Conservation (phyloP, 306 rosid genomes). For the Citrullus colocynthis region DNA sequence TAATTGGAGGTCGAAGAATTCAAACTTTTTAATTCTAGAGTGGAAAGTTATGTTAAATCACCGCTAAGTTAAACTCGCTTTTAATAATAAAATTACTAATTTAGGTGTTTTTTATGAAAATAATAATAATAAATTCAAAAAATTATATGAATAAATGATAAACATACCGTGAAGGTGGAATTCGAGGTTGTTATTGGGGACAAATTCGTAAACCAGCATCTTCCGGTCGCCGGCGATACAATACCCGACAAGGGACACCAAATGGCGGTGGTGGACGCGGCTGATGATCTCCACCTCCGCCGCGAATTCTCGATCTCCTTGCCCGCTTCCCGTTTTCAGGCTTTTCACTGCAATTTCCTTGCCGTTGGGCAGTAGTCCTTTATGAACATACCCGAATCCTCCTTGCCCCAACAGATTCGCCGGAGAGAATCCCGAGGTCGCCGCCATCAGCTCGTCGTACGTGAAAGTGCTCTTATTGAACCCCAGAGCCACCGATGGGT, state of each 20-base stretch:
- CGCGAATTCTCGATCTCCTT: slow-evolving; percentile 67
- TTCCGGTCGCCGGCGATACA: slow-evolving; percentile 34
- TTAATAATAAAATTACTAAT: too few species aligned
- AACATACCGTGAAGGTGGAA: slow-evolving; percentile 64
- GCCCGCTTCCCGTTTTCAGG: slow-evolving; percentile 46
- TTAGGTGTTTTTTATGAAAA: too few species aligned
- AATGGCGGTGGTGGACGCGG: slow-evolving; percentile 88
- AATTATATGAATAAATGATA: too few species aligned
- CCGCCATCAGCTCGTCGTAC: slow-evolving; percentile 43
- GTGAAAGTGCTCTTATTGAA: slow-evolving; percentile 61
- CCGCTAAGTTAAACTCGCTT: too few species aligned
- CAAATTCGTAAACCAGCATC: slow-evolving; percentile 62
- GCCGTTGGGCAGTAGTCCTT: slow-evolving; percentile 75
- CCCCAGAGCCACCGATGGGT: slow-evolving; percentile 53
- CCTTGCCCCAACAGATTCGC: slow-evolving; percentile 60
- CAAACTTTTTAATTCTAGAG: too few species aligned
- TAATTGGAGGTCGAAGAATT: too few species aligned
- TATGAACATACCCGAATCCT: slow-evolving; percentile 74
- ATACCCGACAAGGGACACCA: slow-evolving; percentile 81
- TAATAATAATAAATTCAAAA: too few species aligned
- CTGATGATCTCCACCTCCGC: slow-evolving; percentile 81
- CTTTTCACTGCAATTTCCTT: slow-evolving; percentile 81
- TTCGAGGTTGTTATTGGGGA: slow-evolving; percentile 71
- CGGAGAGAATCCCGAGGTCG: slow-evolving; percentile 46
- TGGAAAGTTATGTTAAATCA: too few species aligned